Base-by-base conservation (phyloP, 2,329 filamentous ascomycete species). In the Ceratocystis harringtonii region DNA sequence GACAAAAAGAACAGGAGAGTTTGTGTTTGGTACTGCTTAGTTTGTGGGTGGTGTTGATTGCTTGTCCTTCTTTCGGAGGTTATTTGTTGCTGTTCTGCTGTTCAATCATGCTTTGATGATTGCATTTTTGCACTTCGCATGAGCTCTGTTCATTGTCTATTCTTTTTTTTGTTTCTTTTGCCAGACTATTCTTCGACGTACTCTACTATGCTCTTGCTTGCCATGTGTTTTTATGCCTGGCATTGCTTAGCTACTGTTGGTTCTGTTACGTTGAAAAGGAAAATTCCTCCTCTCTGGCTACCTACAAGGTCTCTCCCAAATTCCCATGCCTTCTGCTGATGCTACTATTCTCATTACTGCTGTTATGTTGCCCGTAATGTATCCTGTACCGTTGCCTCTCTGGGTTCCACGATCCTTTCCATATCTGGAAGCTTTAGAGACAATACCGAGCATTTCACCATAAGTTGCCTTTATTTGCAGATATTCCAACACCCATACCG, bases 1-100 rank as follows among this genome's bases (percentile, higher is more conserved):
- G 28, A 32, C 55, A 58, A 58, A 41, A 58, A 36, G 55, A 58
- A 58, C 28, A 36, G 55, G 22, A 30, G 15, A 45, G 22, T 30
- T 45, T 62, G 41, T 43, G 60, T 25, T 48, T 52, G 43, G 61
- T 63, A 22, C 61, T 63, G 61, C 50, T 50, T 63, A 17, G 43
- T 52, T 22, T 41, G 25, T 36, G 61, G 45, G 61, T 61, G 32
- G 36, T 61, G n/a, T 41, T 44, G 41, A 41, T 25, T 61, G n/a
- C 32, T 17, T 61, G 22, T 22, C 41, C 41, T 61, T 41, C 58
- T 61, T n/a, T 61, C 3, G 58, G 58, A 44, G 61, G 44, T 43
- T 28, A 19, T 17, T 5, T 52, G 41, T 48, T 62, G 60, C 17
- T 36, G 30, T 58, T 58, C 28, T 58, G 55, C 25, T 58, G 25